Conservation (phyloP, 495 filamentous ascomycete genomes). For the Xanthoparmelia taractica region DNA sequence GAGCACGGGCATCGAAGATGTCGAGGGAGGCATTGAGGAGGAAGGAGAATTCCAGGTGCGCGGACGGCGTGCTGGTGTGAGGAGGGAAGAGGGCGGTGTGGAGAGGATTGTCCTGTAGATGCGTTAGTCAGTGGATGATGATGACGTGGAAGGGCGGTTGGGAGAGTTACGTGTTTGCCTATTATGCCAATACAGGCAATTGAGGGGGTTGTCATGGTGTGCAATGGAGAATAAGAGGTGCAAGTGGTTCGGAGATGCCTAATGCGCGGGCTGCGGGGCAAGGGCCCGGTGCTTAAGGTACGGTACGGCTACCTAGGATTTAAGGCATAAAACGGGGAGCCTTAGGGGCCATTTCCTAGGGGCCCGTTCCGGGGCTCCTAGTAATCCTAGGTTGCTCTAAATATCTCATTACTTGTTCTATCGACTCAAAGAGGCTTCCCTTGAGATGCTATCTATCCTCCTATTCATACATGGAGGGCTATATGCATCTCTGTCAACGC, state of each 20-base stretch:
- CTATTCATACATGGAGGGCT: too few species aligned
- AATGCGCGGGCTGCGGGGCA: neutral
- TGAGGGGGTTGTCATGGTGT: conserved; percentile 46
- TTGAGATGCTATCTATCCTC: neutral
- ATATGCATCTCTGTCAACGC: too few species aligned
- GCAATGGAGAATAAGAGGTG: neutral
- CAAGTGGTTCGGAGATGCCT: neutral
- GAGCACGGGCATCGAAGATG: conserved; percentile 75
- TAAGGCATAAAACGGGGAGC: neutral
- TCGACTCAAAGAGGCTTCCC: neutral
- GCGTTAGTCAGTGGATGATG: too few species aligned
- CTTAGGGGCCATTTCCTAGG: neutral
- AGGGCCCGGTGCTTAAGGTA: too few species aligned
- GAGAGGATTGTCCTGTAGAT: conserved; percentile 79
- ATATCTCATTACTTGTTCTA: neutral
- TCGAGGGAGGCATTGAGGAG: conserved; percentile 85
- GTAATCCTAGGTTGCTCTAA: too few species aligned
- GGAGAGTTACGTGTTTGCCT: conserved; percentile 65
- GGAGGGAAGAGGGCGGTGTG: conserved; percentile 87
- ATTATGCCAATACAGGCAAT: conserved; percentile 93
- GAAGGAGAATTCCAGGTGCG: conserved; percentile 80
- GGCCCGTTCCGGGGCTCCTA: neutral
- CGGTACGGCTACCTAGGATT: too few species aligned
- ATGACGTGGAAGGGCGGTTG: neutral
- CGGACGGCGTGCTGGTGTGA: conserved; percentile 25